phyloP scores from a whole-genome alignment of 345 rosid genomes.

The Clausena lansium region DNA sequence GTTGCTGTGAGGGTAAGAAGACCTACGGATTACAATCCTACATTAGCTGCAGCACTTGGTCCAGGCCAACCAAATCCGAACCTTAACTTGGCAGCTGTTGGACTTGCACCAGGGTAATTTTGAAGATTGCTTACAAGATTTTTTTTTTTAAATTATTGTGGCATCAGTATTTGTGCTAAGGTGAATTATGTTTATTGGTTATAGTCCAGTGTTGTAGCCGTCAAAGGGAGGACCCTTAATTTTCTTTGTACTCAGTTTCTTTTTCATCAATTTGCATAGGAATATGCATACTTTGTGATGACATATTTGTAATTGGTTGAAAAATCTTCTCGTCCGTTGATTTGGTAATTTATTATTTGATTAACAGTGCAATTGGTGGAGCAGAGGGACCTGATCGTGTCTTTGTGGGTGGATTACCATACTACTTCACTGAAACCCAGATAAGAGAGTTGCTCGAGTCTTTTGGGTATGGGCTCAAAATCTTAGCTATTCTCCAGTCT shows the following conservation, averaged over 20 bases:
- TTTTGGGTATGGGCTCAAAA: conserved; percentile 24
- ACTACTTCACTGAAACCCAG: conserved; percentile 35
- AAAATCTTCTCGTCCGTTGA: neutral
- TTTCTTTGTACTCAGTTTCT: neutral
- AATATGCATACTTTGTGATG: neutral
- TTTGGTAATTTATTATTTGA: neutral
- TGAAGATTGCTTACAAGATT: neutral
- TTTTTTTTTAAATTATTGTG: neutral
- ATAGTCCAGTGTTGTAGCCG: neutral
- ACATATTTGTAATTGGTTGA: neutral
- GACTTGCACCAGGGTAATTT: conserved; percentile 39
- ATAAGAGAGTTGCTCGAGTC: conserved; percentile 35
- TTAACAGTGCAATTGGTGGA: conserved; percentile 25
- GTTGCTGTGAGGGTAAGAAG: conserved; percentile 52
- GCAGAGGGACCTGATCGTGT: conserved; percentile 37
- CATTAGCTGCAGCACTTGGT: conserved; percentile 53
- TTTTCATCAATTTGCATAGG: neutral
- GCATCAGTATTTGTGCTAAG: neutral
- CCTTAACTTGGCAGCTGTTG: conserved; percentile 53
- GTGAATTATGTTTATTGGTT: neutral
- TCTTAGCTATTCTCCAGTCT: neutral
- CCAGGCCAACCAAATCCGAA: conserved; percentile 49
- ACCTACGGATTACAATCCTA: conserved; percentile 54
- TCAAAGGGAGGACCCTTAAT: neutral
- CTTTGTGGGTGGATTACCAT: conserved; percentile 42